Conservation (phyloP, 2,329 filamentous ascomycete species). For the Fusarium pseudoanthophilum region DNA sequence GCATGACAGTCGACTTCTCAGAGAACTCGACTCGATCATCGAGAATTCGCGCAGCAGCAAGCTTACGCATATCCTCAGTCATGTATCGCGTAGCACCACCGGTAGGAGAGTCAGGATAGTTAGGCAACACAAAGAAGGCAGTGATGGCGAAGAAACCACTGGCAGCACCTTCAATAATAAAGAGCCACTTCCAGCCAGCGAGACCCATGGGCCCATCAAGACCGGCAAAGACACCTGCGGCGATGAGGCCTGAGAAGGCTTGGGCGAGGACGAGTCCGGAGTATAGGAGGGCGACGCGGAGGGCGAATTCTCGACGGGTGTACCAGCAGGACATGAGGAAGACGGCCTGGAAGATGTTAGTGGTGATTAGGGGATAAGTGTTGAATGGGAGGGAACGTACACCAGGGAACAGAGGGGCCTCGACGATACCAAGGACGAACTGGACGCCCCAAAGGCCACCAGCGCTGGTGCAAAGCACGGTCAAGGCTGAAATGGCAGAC, state of each 20-base stretch:
- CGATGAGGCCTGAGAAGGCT: slow-evolving; percentile 71
- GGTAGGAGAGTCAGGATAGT: slow-evolving; percentile 21
- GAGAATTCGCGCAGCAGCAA: slow-evolving; percentile 25
- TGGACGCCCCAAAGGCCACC: slow-evolving; percentile 27
- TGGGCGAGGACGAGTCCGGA: slow-evolving; percentile 72
- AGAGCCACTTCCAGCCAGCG: slow-evolving; percentile 72
- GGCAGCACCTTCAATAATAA: slow-evolving; percentile 70
- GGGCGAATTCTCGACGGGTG: slow-evolving; percentile 70
- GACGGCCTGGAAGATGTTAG: background rate
- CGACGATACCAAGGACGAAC: slow-evolving; percentile 30
- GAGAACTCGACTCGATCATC: slow-evolving; percentile 31
- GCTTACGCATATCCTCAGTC: slow-evolving; percentile 32
- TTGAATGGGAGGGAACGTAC: background rate
- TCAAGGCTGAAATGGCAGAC: slow-evolving; percentile 29
- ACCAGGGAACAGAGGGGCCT: slow-evolving; percentile 32
- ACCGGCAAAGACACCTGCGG: slow-evolving; percentile 64
- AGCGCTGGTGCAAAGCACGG: slow-evolving; percentile 24
- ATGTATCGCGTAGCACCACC: slow-evolving; percentile 29
- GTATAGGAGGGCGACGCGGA: slow-evolving; percentile 66
- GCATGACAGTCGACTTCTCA: slow-evolving; percentile 28
- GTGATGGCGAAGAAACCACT: slow-evolving; percentile 34
- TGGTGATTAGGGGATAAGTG: too few species aligned
- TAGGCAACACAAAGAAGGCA: slow-evolving; percentile 39
- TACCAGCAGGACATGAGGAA: slow-evolving; percentile 66
- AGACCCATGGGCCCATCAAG: slow-evolving; percentile 58